Evolutionary conservation across 2,329 filamentous ascomycete genomes (phyloP), one percentile per base, ranked within the genome.

Genomic region (Pseudocercospora vitis): DNA sequence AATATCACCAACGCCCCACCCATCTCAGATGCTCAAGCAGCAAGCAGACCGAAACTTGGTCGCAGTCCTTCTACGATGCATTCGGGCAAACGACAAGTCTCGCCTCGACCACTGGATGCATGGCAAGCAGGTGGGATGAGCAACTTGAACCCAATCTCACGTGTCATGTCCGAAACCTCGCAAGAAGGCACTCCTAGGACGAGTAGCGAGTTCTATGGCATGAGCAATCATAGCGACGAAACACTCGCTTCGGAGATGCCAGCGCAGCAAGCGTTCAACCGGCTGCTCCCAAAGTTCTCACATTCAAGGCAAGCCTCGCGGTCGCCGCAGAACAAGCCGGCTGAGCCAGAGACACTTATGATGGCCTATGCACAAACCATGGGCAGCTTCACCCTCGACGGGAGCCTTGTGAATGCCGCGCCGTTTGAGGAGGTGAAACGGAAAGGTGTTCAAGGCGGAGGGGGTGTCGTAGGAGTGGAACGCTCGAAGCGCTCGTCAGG

Each of bases 351-450:
- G 69, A 86, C 87, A 1, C 75, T 99, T 50, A 95, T 99, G 84
- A 99, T 99, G 94, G 94, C 91, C 0, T 99, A 95, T 72, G 92
- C 89, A 2, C 94, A 99, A 65, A 83, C 97, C 2, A 88, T 90
- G 71, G 94, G 94, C 3, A 91, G 89, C 0, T 99, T 99, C 64
- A 90, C 85, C 0, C 75, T 99, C 5, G 94, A 99, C 67, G 91
- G 91, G 0, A 96, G 94, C 1, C 76, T 99, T 18, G 85, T 99
- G 55, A 92, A 95, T 64, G 85, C 95, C 32, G 84, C 84, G 0
- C 89, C 89, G 0, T 99, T 99, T 65, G 94, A 99, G 68, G 89
- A 95, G 65, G 91, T 97, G 32, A 99, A 99, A 71, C 83, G 91
- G 55, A 96, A 95, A 73, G 91, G 89, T 2, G 90, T 95, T 5